Conservation (phyloP, 345 rosid species). For the Abelmoschus esculentus region DNA sequence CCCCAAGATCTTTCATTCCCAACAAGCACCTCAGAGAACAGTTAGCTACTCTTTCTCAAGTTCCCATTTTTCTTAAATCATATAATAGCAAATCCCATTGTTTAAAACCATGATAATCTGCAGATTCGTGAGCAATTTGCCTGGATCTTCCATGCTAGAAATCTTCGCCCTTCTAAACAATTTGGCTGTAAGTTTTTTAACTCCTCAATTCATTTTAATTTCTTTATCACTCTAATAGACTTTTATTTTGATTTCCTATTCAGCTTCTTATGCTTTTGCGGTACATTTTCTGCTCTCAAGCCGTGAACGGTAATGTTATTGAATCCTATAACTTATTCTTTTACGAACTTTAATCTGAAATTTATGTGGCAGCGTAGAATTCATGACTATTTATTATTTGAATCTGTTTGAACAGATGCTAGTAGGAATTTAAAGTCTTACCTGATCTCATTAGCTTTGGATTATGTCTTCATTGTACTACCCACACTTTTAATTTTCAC, state of each 20-base stretch:
- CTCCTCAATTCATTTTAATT: not conserved
- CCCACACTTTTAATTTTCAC: constrained; percentile 60
- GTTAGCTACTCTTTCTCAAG: constrained; percentile 34
- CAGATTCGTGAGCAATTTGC: constrained; percentile 84
- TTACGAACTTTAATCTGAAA: not conserved
- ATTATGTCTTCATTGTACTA: constrained; percentile 52
- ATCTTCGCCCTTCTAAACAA: constrained; percentile 49
- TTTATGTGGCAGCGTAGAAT: not conserved
- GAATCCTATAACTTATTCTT: not conserved
- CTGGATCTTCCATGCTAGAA: constrained; percentile 70
- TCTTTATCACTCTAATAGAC: not conserved
- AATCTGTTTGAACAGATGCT: constrained; percentile 18
- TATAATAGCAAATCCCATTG: not conserved
- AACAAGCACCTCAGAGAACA: constrained; percentile 78
- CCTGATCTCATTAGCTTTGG: constrained; percentile 37
- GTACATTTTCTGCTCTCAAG: constrained; percentile 31
- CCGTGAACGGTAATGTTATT: constrained; percentile 28
- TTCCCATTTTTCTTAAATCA: not conserved
- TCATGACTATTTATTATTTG: not conserved
- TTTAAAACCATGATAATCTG: constrained; percentile 5
- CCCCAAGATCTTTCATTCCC: constrained; percentile 40
- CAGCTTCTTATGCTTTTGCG: constrained; percentile 60
- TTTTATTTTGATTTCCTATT: not conserved
- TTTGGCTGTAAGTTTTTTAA: constrained; percentile 40
- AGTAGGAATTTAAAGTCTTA: constrained; percentile 31